Conservation (phyloP, 148 eudicot genomes). For the Chenopodium berlandieri region DNA sequence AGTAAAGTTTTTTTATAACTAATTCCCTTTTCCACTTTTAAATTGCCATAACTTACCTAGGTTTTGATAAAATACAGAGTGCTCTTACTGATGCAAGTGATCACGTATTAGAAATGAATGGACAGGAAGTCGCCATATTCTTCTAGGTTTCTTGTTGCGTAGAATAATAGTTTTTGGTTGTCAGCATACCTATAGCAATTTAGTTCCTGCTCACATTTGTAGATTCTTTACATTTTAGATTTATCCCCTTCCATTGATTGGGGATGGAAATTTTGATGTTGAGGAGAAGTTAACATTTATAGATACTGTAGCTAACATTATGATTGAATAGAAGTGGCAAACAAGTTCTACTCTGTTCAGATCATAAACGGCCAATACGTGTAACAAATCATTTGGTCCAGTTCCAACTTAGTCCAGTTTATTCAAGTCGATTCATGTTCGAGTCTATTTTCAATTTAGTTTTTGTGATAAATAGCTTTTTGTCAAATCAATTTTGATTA, state of each 20-base stretch:
- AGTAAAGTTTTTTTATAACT: background rate
- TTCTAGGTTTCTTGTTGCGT: conserved; percentile 36
- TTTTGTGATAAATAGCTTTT: background rate
- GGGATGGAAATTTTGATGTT: conserved; percentile 28
- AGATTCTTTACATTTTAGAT: background rate
- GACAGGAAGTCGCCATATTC: conserved; percentile 59
- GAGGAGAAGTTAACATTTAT: conserved; percentile 11
- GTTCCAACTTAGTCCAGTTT: background rate
- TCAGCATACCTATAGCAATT: background rate
- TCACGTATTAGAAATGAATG: conserved; percentile 92
- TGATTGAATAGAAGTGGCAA: background rate
- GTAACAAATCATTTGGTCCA: background rate
- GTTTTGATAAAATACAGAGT: conserved; percentile 49
- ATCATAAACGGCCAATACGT: background rate
- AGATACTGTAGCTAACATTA: conserved; percentile 15
- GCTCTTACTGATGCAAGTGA: conserved; percentile 90
- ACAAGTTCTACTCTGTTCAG: background rate
- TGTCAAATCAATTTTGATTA: background rate
- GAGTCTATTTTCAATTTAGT: too few relatives aligned
- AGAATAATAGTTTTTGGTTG: background rate
- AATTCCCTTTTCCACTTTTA: background rate
- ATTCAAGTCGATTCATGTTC: background rate
- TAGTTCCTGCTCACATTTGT: background rate
- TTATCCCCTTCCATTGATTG: conserved; percentile 4
- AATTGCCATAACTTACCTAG: background rate